Conservation (phyloP, 1,139 yeast genomes). For the Chernovozyma aurita region DNA sequence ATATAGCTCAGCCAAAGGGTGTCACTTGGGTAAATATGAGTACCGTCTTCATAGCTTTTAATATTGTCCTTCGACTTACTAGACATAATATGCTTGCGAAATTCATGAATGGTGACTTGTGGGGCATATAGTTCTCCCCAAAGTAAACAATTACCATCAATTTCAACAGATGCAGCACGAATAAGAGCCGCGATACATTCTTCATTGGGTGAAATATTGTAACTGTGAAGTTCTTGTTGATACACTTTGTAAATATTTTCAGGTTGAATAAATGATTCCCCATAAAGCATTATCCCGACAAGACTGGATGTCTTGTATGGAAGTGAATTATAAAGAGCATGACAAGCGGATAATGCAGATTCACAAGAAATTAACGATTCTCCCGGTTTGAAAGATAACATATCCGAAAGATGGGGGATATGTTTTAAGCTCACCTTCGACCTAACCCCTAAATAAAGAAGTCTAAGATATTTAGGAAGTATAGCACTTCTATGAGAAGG, state of each 20-base stretch:
- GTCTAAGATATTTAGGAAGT: slow-evolving; percentile 28
- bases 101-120: slow-evolving; percentile 59
- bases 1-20: slow-evolving; percentile 51
- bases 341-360: background rate
- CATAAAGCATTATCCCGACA: slow-evolving; percentile 38
- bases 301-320: slow-evolving; percentile 18
- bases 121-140: slow-evolving; percentile 56
- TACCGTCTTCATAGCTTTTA: slow-evolving; percentile 18
- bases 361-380: background rate
- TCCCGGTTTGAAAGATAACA: background rate
- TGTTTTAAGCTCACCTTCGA: background rate
- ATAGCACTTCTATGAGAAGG: slow-evolving; percentile 8
- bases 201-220: slow-evolving; percentile 25
- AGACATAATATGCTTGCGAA: slow-evolving; percentile 34
- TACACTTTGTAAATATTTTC: slow-evolving; percentile 31
- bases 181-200: slow-evolving; percentile 42
- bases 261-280: slow-evolving; percentile 42
- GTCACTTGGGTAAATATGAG: slow-evolving; percentile 39
- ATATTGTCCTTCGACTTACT: slow-evolving; percentile 14
- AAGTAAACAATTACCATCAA: slow-evolving; percentile 13
- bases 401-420: background rate
- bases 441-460: slow-evolving; percentile 14
- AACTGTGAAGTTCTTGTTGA: slow-evolving; percentile 16
- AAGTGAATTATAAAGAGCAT: background rate
- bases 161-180: slow-evolving; percentile 25